Percentiles rank a stretch among this genome's conserved stretches.
Conservation (phyloP, 345 rosid genomes). For the Gossypium rotundifolium region DNA sequence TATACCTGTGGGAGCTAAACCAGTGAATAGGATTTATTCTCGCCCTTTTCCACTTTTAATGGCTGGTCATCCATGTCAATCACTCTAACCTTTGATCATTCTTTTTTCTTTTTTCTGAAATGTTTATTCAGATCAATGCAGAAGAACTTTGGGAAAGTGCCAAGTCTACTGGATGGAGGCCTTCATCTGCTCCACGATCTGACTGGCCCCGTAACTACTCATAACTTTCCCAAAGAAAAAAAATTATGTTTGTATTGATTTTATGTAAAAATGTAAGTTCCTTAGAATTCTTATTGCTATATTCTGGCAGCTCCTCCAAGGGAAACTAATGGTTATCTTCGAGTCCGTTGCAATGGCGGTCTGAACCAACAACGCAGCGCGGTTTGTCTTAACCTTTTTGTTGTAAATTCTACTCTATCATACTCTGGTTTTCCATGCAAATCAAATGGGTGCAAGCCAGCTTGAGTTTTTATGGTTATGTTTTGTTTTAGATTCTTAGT, state of each 20-base stretch:
- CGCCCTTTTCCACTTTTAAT: not conserved
- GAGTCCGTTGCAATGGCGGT: slow-evolving; percentile 98
- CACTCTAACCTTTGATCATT: not conserved
- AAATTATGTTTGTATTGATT: not conserved
- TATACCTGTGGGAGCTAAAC: not conserved
- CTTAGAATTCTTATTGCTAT: not conserved
- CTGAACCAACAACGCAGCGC: slow-evolving; percentile 98
- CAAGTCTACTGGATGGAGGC: slow-evolving; percentile 82
- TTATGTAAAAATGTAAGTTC: not conserved
- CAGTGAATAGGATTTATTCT: not conserved
- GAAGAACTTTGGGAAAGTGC: slow-evolving; percentile 91
- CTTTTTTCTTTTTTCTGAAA: slow-evolving; percentile 9
- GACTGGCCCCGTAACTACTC: slow-evolving; percentile 76
- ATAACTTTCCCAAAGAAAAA: slow-evolving; percentile 18
- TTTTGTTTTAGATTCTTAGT: not conserved
- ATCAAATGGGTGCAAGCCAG: not conserved
- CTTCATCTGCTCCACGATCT: slow-evolving; percentile 95
- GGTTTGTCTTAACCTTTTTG: slow-evolving; percentile 40
- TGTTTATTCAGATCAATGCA: slow-evolving; percentile 49
- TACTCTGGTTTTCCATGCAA: not conserved
- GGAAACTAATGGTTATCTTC: slow-evolving; percentile 82
- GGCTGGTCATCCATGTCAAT: not conserved
- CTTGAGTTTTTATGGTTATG: not conserved
- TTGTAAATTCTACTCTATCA: not conserved
- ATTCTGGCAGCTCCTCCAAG: slow-evolving; percentile 72